Base-by-base conservation (phyloP, 2,329 filamentous ascomycete species). In the Penicillium sp. region DNA sequence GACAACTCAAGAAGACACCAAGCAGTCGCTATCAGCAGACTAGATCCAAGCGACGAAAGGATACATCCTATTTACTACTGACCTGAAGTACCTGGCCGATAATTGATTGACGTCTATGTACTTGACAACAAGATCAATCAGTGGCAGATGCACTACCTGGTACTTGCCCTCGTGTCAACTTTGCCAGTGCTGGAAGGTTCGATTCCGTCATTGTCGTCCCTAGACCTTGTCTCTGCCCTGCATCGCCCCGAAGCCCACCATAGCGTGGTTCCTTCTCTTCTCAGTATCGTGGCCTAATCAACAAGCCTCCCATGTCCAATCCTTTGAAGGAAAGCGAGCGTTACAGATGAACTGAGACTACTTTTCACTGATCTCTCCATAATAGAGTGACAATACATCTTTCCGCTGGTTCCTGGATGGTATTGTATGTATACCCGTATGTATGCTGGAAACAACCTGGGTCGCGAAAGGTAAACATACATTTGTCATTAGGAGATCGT, bases 201-300 rank as follows among this genome's bases (percentile, higher is more conserved):
- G 58, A 67, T 67, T 67, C 60, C 65, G 62, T 67, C 65, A 65
- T 67, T 57, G 42, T 67, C 65, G 59, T 58, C 57, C 50, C 42
- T 42, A 56, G 58, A 65, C 59, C 44, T 58, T 8, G 26, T 35
- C 26, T n/a, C 35, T 59, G 17, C 19, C 53, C 37, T 60, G 44
- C 19, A 60, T 56, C 13, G 37, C 15, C 56, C 44, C 54, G 42
- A 56, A 2, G 30, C 35, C 53, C 13, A 28, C 37, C 37, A 44
- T 33, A 17, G 26, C 38, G 38, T 17, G 37, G 37, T 44, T 17
- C 15, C 24, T 42, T 2, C 17, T 45, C 26, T 37, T 19, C 15
- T 15, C 40, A 33, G 15, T 6, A 12, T 42, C 6, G 4, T 40
- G 22, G 3, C 22, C 35, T n/a, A 9, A 54, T 37, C 9, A 54